Conservation (phyloP, 257 asterid genomes). For the Solanum peruvianum region DNA sequence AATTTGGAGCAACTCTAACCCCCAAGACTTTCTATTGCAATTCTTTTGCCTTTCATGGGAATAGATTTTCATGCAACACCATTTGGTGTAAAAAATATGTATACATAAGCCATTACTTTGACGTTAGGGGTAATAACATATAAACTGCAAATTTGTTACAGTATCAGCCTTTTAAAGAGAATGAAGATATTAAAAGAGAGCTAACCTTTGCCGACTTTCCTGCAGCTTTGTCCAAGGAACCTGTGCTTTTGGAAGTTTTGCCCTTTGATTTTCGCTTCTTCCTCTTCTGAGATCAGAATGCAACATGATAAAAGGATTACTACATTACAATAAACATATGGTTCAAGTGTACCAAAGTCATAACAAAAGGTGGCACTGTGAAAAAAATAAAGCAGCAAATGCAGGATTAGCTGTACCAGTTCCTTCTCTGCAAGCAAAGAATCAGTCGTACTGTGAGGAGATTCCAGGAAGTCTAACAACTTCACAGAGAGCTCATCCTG, state of each 20-base stretch:
- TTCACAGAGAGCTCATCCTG: constrained; percentile 78
- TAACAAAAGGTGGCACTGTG: not conserved
- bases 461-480: constrained; percentile 73
- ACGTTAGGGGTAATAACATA: not conserved
- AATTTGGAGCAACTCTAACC: not conserved
- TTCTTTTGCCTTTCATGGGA: not conserved
- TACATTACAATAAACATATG: not conserved
- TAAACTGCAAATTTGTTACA: not conserved
- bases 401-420: constrained; percentile 23
- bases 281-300: constrained; percentile 19
- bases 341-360: not conserved
- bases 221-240: constrained; percentile 21
- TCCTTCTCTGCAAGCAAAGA: constrained; percentile 67
- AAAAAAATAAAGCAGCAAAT: not conserved
- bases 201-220: constrained; percentile 49
- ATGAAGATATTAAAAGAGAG: not conserved
- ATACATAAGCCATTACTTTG: not conserved
- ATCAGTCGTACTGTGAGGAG: constrained; percentile 87
- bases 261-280: constrained; percentile 40
- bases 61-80: not conserved
- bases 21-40: not conserved
- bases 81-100: not conserved
- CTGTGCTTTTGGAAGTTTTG: constrained; percentile 34
- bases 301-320: not conserved
- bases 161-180: not conserved